These are phyloP conservation scores for Myriangium duriaei DNA, from an alignment of 2,329 filamentous ascomycete species.

Conservation along the genomic window DNA sequence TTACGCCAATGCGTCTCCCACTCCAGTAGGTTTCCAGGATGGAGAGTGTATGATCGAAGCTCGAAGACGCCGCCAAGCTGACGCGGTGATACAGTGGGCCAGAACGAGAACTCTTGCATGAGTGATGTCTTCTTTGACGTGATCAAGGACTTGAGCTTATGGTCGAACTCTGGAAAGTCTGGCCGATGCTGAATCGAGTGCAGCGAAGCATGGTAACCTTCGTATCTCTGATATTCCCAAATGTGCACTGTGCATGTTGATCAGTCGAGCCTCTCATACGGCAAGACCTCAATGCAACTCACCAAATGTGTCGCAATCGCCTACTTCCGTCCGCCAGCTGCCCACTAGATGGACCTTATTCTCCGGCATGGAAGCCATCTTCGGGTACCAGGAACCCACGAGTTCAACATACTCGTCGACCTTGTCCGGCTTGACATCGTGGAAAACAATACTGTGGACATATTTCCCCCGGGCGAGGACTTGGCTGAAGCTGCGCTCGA, in stretches of 20 bases:
- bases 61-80: constrained; percentile 88
- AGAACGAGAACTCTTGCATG: constrained; percentile 99
- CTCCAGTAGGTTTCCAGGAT: constrained; percentile 89
- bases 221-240: constrained; percentile 97
- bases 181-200: constrained; percentile 73
- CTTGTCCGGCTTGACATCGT: constrained; percentile 89
- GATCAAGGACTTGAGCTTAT: constrained; percentile 75
- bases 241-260: constrained; percentile 64
- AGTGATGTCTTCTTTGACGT: constrained; percentile 73
- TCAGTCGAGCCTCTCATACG: neutral
- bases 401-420: constrained; percentile 89
- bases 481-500: constrained; percentile 91
- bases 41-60: constrained; percentile 88
- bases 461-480: constrained; percentile 94
- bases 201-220: constrained; percentile 86
- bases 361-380: constrained; percentile 68
- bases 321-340: constrained; percentile 96
- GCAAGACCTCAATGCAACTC: constrained; percentile 23
- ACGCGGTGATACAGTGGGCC: constrained; percentile 87
- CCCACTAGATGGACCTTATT: constrained; percentile 95
- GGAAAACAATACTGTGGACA: constrained; percentile 93
- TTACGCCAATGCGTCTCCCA: constrained; percentile 98
- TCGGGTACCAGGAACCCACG: constrained; percentile 84
- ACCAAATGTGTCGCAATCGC: constrained; percentile 95
- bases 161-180: constrained; percentile 72